phyloP scores from a whole-genome alignment of 1,284 basidiomycete genomes.

The Athelia psychrophila region DNA sequence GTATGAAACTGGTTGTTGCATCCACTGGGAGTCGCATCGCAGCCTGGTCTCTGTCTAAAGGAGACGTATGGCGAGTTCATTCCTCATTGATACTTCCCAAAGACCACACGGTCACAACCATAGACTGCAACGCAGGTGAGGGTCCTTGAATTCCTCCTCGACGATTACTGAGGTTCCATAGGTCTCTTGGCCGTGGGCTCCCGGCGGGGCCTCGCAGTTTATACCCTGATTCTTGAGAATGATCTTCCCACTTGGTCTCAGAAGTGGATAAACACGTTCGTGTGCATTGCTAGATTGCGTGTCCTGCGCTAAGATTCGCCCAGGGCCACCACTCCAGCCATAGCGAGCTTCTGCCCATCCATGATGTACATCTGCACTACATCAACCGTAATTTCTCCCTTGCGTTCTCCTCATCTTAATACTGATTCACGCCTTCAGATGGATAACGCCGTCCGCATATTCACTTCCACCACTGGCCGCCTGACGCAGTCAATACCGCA shows the following conservation, averaged over 20 bases:
- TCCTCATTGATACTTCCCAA: conserved; percentile 68
- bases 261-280: conserved; percentile 69
- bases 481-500: conserved; percentile 65
- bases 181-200: conserved; percentile 72
- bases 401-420: conserved; percentile 5
- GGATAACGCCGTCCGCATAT: conserved; percentile 58
- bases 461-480: conserved; percentile 69
- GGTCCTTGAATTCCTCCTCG: conserved; percentile 5
- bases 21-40: conserved; percentile 64
- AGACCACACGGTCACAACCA: conserved; percentile 48
- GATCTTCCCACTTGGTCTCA: conserved; percentile 76
- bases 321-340: conserved; percentile 47
- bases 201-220: conserved; percentile 55
- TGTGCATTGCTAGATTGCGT: conserved; percentile 7
- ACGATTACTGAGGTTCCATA: conserved; percentile 25
- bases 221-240: conserved; percentile 73
- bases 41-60: conserved; percentile 68
- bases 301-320: not conserved
- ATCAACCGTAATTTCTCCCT: conserved; percentile 43
- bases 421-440: conserved; percentile 35
- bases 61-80: conserved; percentile 71
- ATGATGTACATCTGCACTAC: conserved; percentile 70
- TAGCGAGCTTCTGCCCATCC: conserved; percentile 68
- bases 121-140: conserved; percentile 72
- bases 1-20: conserved; percentile 77